Base-by-base conservation (phyloP, 2,329 filamentous ascomycete species). In the Phoma herbarum region DNA sequence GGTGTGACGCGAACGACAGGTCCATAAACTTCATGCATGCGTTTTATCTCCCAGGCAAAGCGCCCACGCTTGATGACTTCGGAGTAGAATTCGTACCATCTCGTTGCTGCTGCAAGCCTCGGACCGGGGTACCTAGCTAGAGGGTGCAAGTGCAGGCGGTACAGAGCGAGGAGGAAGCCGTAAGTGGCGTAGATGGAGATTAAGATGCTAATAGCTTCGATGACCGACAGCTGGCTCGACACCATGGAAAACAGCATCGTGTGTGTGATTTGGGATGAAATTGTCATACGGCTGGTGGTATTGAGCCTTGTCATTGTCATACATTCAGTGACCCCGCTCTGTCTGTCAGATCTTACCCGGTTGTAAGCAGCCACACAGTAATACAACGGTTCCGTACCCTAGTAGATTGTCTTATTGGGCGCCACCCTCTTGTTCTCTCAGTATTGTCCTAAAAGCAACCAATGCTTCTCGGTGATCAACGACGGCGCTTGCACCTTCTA, bases 1-100 rank as follows among this genome's bases (percentile, higher is more conserved):
- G 68, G 69, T 33, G 64, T 71, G 35, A 72, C 68, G 6, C 69
- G 61, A 6, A 72, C 53, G 7, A 72, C 63, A 7, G 67, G 67
- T 62, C 67, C 66, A 37, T 69, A 69, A 47, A 61, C 28, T 41
- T 66, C 52, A 41, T 71, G 69, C 59, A 71, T 58, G 18, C 64
- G 55, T 37, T 64, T 46, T 23, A 69, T 64, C 26, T 68, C 54
- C 51, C 57, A 70, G 14, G 60, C 60, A 47, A 64, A 70, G 12
- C 50, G 51, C 5, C 68, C 68, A 1, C 61, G 50, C 31, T 62
- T 60, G 3, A 70, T n/a, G 9, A 42, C 37, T 8, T 54, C 41
- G 6, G 26, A 51, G 8, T 52, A 52, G 20, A 47, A 33, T 9
- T 41, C 47, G 20, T 58, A 58, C 48, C 42, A 57, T 23, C 1